phyloP scores from a whole-genome alignment of 2,329 filamentous ascomycete genomes.

The Cryphonectria japonica region DNA sequence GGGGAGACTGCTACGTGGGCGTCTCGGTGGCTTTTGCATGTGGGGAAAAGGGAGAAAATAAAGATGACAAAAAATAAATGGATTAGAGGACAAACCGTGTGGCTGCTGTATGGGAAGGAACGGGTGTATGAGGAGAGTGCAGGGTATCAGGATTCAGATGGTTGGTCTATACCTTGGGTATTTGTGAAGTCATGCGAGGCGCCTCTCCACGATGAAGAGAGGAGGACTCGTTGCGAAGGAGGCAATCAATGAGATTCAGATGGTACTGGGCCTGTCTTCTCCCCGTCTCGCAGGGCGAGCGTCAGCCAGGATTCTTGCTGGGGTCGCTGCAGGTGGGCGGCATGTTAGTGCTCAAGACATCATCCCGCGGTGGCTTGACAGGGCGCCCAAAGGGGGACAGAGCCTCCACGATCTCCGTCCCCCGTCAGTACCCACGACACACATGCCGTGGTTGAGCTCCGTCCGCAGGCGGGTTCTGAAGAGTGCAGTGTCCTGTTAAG shows the following conservation, averaged over 20 bases:
- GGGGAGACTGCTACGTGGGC: neutral
- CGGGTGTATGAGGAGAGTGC: conserved; percentile 5
- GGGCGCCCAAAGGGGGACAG: conserved; percentile 18
- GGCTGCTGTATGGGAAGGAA: conserved; percentile 24
- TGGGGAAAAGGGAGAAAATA: neutral
- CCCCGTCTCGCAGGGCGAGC: conserved; percentile 25
- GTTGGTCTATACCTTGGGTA: conserved; percentile 45
- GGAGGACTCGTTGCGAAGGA: conserved; percentile 36
- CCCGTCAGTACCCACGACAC: conserved; percentile 16
- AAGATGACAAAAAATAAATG: neutral
- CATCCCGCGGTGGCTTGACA: conserved; percentile 25
- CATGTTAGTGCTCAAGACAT: conserved; percentile 23
- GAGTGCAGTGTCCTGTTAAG: conserved; percentile 10
- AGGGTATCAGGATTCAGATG: conserved; percentile 19
- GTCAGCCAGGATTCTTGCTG: conserved; percentile 28
- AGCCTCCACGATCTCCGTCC: conserved; percentile 28
- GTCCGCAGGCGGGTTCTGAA: conserved; percentile 15
- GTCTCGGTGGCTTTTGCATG: conserved; percentile 18
- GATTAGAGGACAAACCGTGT: conserved; percentile 13
- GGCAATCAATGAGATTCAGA: conserved; percentile 33
- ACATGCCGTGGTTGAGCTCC: conserved; percentile 11
- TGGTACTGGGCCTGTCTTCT: conserved; percentile 35
- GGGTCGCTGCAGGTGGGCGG: conserved; percentile 28
- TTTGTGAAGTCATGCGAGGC: conserved; percentile 51
- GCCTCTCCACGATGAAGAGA: conserved; percentile 44